Evolutionary conservation across 106 monocot genomes (phyloP).

Genomic region (Dendrobium nobile): DNA sequence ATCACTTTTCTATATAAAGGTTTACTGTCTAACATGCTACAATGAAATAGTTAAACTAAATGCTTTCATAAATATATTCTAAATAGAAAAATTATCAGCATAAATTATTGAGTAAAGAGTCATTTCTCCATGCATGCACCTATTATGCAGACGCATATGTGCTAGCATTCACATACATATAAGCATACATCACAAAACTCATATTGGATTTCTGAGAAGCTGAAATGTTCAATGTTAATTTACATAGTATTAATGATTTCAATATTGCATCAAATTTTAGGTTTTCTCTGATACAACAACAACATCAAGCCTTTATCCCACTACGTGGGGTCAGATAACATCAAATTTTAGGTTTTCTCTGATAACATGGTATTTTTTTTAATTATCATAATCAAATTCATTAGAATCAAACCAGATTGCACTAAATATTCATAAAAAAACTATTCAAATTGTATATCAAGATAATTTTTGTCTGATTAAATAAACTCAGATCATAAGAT

Average conservation of each 20-base stretch:
- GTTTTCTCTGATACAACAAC: neutral
- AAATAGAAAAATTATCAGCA: neutral
- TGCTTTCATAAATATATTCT: neutral
- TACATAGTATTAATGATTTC: neutral
- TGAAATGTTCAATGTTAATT: neutral
- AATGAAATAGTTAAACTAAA: neutral
- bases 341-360: neutral
- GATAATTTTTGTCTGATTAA: neutral
- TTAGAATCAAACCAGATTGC: neutral
- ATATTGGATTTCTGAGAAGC: neutral
- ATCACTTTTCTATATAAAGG: neutral
- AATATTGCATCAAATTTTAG: neutral
- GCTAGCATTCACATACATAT: neutral
- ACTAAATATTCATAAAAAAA: neutral
- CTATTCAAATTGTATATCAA: neutral
- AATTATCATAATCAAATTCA: neutral
- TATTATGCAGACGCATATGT: neutral
- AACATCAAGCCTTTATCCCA: too few relatives aligned
- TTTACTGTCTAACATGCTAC: neutral
- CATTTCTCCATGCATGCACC: neutral
- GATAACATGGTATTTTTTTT: neutral
- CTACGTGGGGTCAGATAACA: too few relatives aligned
- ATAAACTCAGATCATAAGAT: neutral
- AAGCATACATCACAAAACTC: neutral
- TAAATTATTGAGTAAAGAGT: neutral